These are phyloP conservation scores for Naumovozyma baii DNA, from an alignment of 805 yeast species.

Conservation along the genomic window DNA sequence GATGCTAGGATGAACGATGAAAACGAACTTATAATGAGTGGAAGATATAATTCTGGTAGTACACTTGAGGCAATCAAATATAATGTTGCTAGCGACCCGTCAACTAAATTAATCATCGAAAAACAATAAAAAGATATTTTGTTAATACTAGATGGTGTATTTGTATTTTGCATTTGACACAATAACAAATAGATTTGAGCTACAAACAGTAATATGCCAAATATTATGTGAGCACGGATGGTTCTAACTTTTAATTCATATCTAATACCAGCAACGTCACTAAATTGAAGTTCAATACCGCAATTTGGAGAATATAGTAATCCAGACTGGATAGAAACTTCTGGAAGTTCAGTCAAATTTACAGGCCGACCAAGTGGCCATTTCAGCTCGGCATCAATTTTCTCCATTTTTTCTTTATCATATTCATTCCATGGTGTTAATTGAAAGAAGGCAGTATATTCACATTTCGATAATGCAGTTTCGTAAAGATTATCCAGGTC, in stretches of 20 bases:
- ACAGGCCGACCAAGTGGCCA: slow-evolving; percentile 77
- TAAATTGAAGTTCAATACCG: slow-evolving; percentile 44
- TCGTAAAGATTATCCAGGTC: slow-evolving; percentile 25
- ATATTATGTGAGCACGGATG: slow-evolving; percentile 35
- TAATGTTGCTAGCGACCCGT: slow-evolving; percentile 57
- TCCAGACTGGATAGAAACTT: slow-evolving; percentile 43
- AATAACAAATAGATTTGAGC: slow-evolving; percentile 49
- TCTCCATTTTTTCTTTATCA: slow-evolving; percentile 39
- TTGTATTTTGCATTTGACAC: slow-evolving; percentile 59
- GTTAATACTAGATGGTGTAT: slow-evolving; percentile 73
- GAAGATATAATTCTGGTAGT: slow-evolving; percentile 48
- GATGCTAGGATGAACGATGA: slow-evolving; percentile 59
- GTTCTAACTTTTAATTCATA: slow-evolving; percentile 35
- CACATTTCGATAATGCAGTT: slow-evolving; percentile 44
- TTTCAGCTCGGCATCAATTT: slow-evolving; percentile 61
- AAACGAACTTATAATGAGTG: slow-evolving; percentile 61
- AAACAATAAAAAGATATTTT: slow-evolving; percentile 63
- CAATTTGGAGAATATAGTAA: slow-evolving; percentile 84
- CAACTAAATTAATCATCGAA: slow-evolving; percentile 53
- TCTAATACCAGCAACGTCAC: slow-evolving; percentile 43
- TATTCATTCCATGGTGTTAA: slow-evolving; percentile 50
- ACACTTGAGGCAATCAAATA: slow-evolving; percentile 51
- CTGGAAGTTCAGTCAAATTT: slow-evolving; percentile 41
- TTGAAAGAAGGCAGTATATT: slow-evolving; percentile 60
- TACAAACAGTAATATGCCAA: slow-evolving; percentile 38